Conservation (phyloP, 2,329 filamentous ascomycete genomes). For the Cadophora sp. region DNA sequence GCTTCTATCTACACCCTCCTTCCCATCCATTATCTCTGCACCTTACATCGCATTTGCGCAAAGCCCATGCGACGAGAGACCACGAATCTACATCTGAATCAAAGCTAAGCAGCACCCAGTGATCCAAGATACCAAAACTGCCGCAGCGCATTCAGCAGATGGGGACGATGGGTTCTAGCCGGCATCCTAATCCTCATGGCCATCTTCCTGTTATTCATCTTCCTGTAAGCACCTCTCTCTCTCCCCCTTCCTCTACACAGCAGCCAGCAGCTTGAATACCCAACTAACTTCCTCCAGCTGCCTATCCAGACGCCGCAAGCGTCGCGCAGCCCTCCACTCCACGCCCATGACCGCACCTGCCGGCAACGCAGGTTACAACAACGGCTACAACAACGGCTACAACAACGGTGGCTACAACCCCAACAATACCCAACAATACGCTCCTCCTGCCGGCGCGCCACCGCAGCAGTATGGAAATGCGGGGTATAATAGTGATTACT, state of each 20-base stretch:
- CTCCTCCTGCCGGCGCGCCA: slow-evolving; percentile 15
- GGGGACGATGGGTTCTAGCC: slow-evolving; percentile 37
- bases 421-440: slow-evolving; percentile 19
- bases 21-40: neutral
- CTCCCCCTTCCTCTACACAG: neutral
- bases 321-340: slow-evolving; percentile 12
- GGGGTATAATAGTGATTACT: slow-evolving; percentile 26
- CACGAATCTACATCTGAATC: neutral
- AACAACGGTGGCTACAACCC: slow-evolving; percentile 11
- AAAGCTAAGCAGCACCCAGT: slow-evolving; percentile 4
- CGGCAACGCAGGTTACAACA: neutral
- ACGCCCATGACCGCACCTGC: slow-evolving; percentile 22
- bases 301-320: slow-evolving; percentile 26
- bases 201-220: slow-evolving; percentile 27
- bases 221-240: slow-evolving; percentile 29
- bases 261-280: too few relatives aligned
- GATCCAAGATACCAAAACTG: slow-evolving; percentile 19
- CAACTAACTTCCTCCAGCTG: slow-evolving; percentile 2
- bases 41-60: neutral
- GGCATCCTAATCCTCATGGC: slow-evolving; percentile 34
- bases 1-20: neutral
- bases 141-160: slow-evolving; percentile 28
- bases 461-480: slow-evolving; percentile 15
- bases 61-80: neutral
- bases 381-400: slow-evolving; percentile 17